Evolutionary conservation across 148 eudicot species (phyloP).

Genomic region (Cornus kousa): DNA sequence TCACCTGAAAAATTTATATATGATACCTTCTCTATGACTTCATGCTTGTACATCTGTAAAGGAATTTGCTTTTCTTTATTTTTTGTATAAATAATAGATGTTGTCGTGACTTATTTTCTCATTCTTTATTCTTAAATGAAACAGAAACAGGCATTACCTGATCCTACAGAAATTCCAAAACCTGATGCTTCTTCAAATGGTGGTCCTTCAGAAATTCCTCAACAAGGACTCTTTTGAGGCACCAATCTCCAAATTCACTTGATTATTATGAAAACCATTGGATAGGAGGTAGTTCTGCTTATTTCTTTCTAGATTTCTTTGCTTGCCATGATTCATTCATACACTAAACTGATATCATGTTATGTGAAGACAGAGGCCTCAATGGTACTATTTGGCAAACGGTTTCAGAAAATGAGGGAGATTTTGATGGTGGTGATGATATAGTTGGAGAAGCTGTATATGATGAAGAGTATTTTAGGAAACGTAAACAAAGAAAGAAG

Average conservation of each 20-base stretch:
- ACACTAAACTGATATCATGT: slow-evolving; percentile 10
- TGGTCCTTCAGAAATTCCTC: slow-evolving; percentile 43
- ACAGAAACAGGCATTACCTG: no score
- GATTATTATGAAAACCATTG: no score
- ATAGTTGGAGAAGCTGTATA: slow-evolving; percentile 97
- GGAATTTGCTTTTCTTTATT: no score
- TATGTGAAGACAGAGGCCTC: slow-evolving; percentile 58
- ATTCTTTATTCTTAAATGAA: slow-evolving; percentile 18
- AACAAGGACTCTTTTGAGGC: slow-evolving; percentile 38
- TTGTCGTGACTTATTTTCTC: not conserved
- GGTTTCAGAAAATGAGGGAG: slow-evolving; percentile 60
- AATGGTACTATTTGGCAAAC: slow-evolving; percentile 55
- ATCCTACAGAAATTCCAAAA: slow-evolving; percentile 31
- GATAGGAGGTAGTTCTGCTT: slow-evolving; percentile 46
- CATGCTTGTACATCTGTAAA: no score
- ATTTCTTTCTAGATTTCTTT: slow-evolving; percentile 4
- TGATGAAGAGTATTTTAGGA: slow-evolving; percentile 69
- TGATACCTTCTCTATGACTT: no score
- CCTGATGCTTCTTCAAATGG: slow-evolving; percentile 57
- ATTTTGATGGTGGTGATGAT: slow-evolving; percentile 75
- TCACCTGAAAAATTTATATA: no score
- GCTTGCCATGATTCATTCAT: not conserved
- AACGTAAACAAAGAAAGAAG: slow-evolving; percentile 45
- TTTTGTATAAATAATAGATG: not conserved
- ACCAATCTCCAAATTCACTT: slow-evolving; percentile 48